A percentile compares a stretch with the other conserved stretches of the same genome.
Evolutionary conservation across 140 eudicot genomes (phyloP).

Genomic region (Flaveria floridana): DNA sequence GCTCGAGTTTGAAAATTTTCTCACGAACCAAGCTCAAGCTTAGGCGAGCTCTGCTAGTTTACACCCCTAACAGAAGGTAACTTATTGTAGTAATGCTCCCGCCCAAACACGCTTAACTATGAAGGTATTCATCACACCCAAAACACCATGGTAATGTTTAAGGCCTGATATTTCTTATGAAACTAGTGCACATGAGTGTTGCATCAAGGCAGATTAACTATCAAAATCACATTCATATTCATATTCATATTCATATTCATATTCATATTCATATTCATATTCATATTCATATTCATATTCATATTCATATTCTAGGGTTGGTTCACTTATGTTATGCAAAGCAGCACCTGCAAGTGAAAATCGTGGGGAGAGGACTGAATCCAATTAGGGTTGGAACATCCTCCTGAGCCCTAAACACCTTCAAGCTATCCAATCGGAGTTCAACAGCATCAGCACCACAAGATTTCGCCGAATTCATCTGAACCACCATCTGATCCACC

Average conservation of each 20-base stretch:
- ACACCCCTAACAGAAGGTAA: no score
- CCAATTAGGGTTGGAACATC: slow-evolving; percentile 49
- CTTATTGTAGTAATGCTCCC: no score
- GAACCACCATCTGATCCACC: slow-evolving; percentile 57
- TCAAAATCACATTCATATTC: neutral
- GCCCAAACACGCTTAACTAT: no score
- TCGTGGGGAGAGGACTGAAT: slow-evolving; percentile 65
- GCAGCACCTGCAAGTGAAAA: slow-evolving; percentile 74
- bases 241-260: slow-evolving; percentile 2
- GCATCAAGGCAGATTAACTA: neutral
- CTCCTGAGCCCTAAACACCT: slow-evolving; percentile 42
- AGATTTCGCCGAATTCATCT: slow-evolving; percentile 55
- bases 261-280: neutral
- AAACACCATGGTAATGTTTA: no score
- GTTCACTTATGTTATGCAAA: neutral
- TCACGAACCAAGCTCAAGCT: no score
- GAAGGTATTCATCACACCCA: no score
- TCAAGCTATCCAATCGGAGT: slow-evolving; percentile 72
- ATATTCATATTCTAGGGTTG: neutral
- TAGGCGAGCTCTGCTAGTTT: no score
- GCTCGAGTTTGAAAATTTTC: no score
- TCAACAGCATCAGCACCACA: slow-evolving; percentile 85
- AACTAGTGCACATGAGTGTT: no score
- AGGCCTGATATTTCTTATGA: no score
- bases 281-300: no score